Conservation (phyloP, 2,329 filamentous ascomycete genomes). For the Cordyceps cateniannulata region DNA sequence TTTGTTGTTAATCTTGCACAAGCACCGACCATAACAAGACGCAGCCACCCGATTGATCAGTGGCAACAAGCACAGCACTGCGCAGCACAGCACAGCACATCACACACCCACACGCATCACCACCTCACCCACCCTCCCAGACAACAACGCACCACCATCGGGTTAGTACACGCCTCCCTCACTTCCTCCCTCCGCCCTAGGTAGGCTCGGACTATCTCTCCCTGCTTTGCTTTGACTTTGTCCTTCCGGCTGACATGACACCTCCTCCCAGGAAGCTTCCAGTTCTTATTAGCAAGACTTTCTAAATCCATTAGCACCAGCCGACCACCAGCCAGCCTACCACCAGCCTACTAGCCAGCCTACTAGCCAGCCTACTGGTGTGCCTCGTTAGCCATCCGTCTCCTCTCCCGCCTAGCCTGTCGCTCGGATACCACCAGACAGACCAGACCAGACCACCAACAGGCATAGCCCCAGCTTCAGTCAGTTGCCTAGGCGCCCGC, state of each 20-base stretch:
- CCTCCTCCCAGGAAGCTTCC: neutral
- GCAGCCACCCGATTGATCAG: neutral
- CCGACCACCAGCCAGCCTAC: neutral
- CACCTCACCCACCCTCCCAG: neutral
- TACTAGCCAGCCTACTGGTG: neutral
- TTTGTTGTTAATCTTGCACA: neutral
- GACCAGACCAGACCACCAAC: neutral
- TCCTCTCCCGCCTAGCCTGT: no score
- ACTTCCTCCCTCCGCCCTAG: neutral
- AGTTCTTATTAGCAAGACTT: neutral
- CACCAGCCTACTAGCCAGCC: neutral
- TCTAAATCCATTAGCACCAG: neutral
- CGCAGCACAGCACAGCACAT: no score
- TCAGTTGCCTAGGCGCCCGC: conserved; percentile 1
- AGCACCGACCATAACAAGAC: neutral
- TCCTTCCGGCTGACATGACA: neutral
- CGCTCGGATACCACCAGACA: neutral
- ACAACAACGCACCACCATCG: neutral
- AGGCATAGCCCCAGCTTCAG: neutral
- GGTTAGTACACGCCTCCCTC: conserved; percentile 1
- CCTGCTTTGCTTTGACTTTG: neutral
- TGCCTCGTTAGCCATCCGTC: neutral
- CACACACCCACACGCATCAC: neutral
- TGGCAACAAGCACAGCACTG: neutral
- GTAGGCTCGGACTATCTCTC: neutral